These are phyloP conservation scores for Trebouxia sp. DNA, from an alignment of 139 green algal genomes.

Conservation along the genomic window DNA sequence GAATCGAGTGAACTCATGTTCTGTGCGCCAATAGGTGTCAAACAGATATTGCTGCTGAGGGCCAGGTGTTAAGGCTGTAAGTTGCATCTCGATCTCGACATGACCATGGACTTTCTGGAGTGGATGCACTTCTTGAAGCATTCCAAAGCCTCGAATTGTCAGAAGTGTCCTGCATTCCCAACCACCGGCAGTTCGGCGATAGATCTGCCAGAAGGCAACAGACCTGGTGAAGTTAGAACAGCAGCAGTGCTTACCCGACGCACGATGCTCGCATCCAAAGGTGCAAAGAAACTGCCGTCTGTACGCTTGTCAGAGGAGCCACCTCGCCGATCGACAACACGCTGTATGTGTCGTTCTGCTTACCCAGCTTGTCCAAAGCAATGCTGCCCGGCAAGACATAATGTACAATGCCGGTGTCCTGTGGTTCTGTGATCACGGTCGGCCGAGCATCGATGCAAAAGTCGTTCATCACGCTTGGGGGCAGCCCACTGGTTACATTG, in stretches of 20 bases:
- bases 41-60: background rate
- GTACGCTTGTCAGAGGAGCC: background rate
- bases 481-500: background rate
- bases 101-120: background rate
- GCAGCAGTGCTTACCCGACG: background rate
- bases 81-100: background rate
- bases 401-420: constrained; percentile 7
- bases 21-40: background rate
- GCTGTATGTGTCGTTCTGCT: background rate
- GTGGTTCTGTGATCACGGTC: background rate
- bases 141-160: background rate
- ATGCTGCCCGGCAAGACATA: background rate
- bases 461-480: background rate
- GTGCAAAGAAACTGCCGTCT: background rate
- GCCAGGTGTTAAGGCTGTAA: background rate
- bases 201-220: background rate
- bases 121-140: constrained; percentile 20
- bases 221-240: background rate
- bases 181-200: no score
- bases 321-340: background rate
- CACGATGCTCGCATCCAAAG: background rate
- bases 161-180: background rate
- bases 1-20: background rate
- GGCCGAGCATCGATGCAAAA: background rate
- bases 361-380: background rate